Evolutionary conservation across 208 protist genomes (phyloP), one percentile per base, ranked within the genome.

Genomic region (Leishmania guyanensis): DNA sequence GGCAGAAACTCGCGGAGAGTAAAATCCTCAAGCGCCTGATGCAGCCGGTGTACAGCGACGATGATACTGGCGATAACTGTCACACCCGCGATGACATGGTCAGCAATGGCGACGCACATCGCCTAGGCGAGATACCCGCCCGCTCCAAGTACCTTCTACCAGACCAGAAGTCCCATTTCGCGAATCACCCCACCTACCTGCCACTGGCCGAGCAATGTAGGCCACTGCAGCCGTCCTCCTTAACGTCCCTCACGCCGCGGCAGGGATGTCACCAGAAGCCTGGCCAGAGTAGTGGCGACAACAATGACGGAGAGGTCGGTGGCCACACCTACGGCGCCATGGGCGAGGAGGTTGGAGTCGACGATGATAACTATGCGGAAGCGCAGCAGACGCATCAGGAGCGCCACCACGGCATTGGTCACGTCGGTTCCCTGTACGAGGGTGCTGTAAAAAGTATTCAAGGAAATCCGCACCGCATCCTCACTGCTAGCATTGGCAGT

Each of bases 1-100:
- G 65, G 22, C 74, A 84, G 68, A 83, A 68, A 58, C 20, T 88
- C 6, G 71, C 69, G 2, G 85, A 82, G 39, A 84, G 12, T 17
- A 88, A 88, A 54, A 29, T 86, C 46, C 84, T 84, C 54, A 77
- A 81, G 79, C 82, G 83, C 0, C 75, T 88, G 2, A 66, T 85
- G 78, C 81, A 80, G 60, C 78, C 77, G n/a, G 3, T 64, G 4
- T 29, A 76, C 46, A 33, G 39, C 17, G 39, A 22, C 16, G 29
- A 51, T 51, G 20, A 43, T 3, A 1, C 51, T 60, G 51, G 54
- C 73, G 51, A 50, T 60, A 48, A 36, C 50, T 0, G 3, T 5
- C 5, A 16, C 48, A 46, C 20, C 10, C 3, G 33, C 50, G n/a
- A 22, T 48, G 50, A 26, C 50, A 1, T 14, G 5, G 14, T 17